Evolutionary conservation across 1,284 basidiomycete species (phyloP).

Genomic region (Ganoderma sp.): DNA sequence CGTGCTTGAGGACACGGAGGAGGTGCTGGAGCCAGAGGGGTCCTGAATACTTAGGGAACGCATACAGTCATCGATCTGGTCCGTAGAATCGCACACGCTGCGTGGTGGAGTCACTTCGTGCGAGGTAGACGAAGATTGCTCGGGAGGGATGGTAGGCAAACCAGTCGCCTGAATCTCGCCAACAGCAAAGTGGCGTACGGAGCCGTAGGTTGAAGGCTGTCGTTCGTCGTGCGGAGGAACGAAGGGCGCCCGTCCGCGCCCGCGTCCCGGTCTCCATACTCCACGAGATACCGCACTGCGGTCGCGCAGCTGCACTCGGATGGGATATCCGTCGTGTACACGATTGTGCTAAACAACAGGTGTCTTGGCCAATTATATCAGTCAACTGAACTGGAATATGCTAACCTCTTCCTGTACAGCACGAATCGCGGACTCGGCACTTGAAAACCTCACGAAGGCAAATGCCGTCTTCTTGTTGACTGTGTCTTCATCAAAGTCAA

Average conservation of each 20-base stretch:
- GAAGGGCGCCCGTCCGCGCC: constrained; percentile 19
- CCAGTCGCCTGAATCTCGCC: not conserved
- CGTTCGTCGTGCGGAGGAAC: not conserved
- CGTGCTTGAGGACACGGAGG: constrained; percentile 29
- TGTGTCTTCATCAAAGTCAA: constrained; percentile 36
- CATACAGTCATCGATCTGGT: not conserved
- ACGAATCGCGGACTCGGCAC: constrained; percentile 60
- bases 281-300: constrained; percentile 37
- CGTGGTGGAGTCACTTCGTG: not conserved
- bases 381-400: constrained; percentile 48
- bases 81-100: not conserved
- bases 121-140: not conserved
- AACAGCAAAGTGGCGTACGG: not conserved
- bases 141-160: not conserved
- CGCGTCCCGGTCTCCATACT: constrained; percentile 35
- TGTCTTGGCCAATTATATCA: constrained; percentile 25
- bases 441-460: constrained; percentile 74
- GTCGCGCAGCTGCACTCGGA: constrained; percentile 66
- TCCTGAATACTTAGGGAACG: constrained; percentile 9
- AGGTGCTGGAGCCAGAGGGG: constrained; percentile 5
- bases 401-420: constrained; percentile 69
- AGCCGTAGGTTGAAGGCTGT: not conserved
- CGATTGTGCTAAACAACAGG: constrained; percentile 63
- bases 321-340: constrained; percentile 65
- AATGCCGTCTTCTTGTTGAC: constrained; percentile 68